Percentiles rank a stretch among this genome's conserved stretches.
Conservation (phyloP, 148 eudicot species). For the Rhododendron ferrugineum region DNA sequence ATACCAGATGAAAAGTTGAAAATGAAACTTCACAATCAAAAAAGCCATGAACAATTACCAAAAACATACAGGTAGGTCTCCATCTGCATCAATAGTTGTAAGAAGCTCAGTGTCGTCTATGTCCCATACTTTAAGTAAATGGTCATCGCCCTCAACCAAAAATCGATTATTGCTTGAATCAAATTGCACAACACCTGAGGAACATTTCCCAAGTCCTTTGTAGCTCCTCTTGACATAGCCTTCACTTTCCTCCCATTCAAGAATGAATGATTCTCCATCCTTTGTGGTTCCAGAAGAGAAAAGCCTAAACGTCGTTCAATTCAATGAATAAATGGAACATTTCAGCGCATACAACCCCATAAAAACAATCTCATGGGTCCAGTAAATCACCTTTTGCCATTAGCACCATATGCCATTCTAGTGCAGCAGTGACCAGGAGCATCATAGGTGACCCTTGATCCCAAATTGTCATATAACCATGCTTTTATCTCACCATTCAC, state of each 20-base stretch:
- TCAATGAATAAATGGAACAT: neutral
- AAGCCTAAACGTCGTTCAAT: conserved; percentile 20
- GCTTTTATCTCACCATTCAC: conserved; percentile 51
- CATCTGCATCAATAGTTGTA: conserved; percentile 42
- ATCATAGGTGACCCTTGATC: conserved; percentile 39
- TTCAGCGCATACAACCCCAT: neutral
- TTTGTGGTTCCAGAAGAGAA: conserved; percentile 52
- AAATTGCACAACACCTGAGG: conserved; percentile 37
- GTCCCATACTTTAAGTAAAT: conserved; percentile 43
- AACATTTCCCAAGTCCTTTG: conserved; percentile 30
- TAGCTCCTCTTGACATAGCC: conserved; percentile 44
- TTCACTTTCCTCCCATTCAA: conserved; percentile 55
- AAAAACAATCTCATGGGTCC: neutral
- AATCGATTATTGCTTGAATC: conserved; percentile 38
- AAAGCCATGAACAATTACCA: neutral
- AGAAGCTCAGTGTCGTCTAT: conserved; percentile 33
- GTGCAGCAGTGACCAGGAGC: conserved; percentile 46
- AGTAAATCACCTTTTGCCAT: conserved; percentile 37
- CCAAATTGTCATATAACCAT: conserved; percentile 45
- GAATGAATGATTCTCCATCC: conserved; percentile 42
- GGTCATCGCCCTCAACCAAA: conserved; percentile 51
- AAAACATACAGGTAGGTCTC: conserved; percentile 44
- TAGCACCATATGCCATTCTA: conserved; percentile 47
- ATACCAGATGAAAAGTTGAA: neutral
- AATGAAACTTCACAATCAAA: neutral